Evolutionary conservation across 352 stramenopile genomes (phyloP).

Genomic region (Phytophthora sojae): DNA sequence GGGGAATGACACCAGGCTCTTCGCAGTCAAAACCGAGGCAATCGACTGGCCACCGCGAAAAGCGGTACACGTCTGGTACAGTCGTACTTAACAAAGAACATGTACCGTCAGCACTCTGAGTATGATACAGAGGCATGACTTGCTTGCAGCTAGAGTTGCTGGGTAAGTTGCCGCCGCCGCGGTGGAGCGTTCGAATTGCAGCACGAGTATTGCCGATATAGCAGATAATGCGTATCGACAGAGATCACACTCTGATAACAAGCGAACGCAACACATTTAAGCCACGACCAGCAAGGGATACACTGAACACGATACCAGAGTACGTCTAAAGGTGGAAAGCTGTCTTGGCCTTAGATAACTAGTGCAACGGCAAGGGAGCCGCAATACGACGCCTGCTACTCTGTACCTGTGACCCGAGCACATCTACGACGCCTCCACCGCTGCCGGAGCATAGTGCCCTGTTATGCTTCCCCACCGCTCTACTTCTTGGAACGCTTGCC

Average conservation of each 20-base stretch:
- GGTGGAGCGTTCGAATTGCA: not conserved
- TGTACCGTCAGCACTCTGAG: slow-evolving; percentile 16
- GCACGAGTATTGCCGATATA: not conserved
- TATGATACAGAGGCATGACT: not conserved
- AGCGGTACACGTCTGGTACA: slow-evolving; percentile 51
- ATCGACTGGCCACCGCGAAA: slow-evolving; percentile 37
- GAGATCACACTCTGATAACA: not conserved
- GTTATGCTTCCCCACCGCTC: slow-evolving; percentile 3
- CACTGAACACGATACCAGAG: not conserved
- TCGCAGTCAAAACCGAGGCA: slow-evolving; percentile 26
- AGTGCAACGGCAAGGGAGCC: slow-evolving; percentile 1
- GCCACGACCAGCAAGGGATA: not conserved
- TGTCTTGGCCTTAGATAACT: slow-evolving; percentile 31
- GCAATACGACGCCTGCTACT: not conserved
- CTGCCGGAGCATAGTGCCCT: slow-evolving; percentile 16
- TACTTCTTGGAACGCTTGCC: slow-evolving; percentile 91
- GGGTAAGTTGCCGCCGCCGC: not conserved
- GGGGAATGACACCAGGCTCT: slow-evolving; percentile 23
- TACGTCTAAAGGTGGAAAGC: slow-evolving; percentile 17
- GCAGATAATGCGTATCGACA: not conserved
- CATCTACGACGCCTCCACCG: slow-evolving; percentile 5
- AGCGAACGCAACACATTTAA: not conserved
- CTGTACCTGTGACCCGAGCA: not conserved
- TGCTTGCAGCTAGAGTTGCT: not conserved
- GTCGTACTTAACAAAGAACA: slow-evolving; percentile 25